Evolutionary conservation across 306 rosid species (phyloP).

Genomic region (Malus sylvestris): DNA sequence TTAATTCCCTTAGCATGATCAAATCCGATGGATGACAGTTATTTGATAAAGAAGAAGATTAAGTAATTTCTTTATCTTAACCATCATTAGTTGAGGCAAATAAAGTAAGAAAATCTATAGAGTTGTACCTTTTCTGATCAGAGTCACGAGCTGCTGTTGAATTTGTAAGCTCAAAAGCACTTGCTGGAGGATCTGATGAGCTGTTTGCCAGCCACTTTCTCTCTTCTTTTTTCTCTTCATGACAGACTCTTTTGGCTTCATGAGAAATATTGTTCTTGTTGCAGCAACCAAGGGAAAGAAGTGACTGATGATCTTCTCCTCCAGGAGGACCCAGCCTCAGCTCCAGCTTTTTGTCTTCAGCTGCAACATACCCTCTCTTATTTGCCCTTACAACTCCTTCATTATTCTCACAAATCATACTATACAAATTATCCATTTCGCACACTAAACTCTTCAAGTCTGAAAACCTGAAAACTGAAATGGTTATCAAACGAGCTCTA

Average conservation of each 20-base stretch:
- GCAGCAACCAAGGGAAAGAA: constrained; percentile 3
- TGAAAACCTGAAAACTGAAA: background rate
- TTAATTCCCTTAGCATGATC: background rate
- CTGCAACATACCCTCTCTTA: constrained; percentile 20
- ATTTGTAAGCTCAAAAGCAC: constrained; percentile 28
- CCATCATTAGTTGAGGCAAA: background rate
- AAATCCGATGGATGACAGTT: background rate
- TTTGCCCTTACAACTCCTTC: constrained; percentile 7
- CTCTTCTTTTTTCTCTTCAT: constrained; percentile 9
- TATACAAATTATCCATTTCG: constrained; percentile 8
- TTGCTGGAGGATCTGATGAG: constrained; percentile 7
- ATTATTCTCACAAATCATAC: background rate
- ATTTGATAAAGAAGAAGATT: too few species aligned
- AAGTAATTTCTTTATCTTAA: background rate
- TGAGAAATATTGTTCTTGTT: background rate
- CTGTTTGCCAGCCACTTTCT: constrained; percentile 5
- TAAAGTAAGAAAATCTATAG: background rate
- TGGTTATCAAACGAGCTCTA: background rate
- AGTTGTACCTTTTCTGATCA: constrained; percentile 52
- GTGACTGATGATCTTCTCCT: constrained; percentile 21
- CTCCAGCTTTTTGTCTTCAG: constrained; percentile 32
- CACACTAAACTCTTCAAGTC: background rate
- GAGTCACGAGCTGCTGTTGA: constrained; percentile 46
- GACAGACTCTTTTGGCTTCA: constrained; percentile 1
- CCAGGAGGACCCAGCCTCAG: constrained; percentile 39